Evolutionary conservation across 1,284 basidiomycete species (phyloP).

Genomic region (Cryptococcus sp.): DNA sequence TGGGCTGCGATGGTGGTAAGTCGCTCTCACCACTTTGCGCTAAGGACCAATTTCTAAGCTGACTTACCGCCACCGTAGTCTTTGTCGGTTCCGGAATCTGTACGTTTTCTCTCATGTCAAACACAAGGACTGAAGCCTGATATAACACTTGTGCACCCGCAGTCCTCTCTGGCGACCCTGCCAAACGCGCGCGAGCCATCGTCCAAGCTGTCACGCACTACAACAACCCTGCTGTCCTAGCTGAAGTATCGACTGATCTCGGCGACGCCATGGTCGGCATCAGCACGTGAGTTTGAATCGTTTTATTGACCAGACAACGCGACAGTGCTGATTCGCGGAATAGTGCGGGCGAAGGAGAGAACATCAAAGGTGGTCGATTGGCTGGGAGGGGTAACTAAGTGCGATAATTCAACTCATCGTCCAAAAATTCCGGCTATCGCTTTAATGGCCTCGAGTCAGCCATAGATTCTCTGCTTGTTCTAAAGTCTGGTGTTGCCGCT

Average conservation of each 20-base stretch:
- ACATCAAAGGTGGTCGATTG: constrained; percentile 7
- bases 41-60: constrained; percentile 14
- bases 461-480: not conserved
- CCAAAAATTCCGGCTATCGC: not conserved
- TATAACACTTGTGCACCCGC: constrained; percentile 4
- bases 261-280: constrained; percentile 92
- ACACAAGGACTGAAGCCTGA: too few relatives aligned
- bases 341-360: constrained; percentile 11
- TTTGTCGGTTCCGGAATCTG: constrained; percentile 95
- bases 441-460: not conserved
- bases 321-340: too few relatives aligned
- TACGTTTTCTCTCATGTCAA: constrained; percentile 52
- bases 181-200: constrained; percentile 92
- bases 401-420: not conserved
- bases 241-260: constrained; percentile 80
- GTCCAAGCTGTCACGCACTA: constrained; percentile 97
- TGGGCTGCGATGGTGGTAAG: constrained; percentile 93
- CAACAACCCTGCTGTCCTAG: constrained; percentile 75
- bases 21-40: constrained; percentile 21
- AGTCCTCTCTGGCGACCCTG: constrained; percentile 77
- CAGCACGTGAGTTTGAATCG: constrained; percentile 30
- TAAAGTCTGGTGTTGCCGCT: too few relatives aligned
- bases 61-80: constrained; percentile 56
- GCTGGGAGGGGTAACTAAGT: constrained; percentile 11
- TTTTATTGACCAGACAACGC: not conserved